A percentile compares a stretch with the other conserved stretches of the same genome.
Conservation (phyloP, 345 rosid genomes). For the Populus tremula region DNA sequence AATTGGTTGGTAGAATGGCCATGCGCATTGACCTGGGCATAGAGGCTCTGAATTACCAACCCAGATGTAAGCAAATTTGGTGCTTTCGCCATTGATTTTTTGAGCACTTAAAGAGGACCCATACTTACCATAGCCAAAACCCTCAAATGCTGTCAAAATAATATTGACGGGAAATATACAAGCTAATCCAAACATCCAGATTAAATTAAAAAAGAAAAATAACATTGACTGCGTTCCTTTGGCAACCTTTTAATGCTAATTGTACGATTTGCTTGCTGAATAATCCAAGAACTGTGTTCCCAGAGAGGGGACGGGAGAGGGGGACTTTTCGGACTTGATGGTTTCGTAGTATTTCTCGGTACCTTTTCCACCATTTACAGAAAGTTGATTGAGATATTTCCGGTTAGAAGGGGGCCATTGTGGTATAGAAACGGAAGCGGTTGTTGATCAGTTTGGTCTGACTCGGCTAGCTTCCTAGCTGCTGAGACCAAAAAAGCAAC, state of each 20-base stretch:
- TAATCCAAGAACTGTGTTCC: conserved; percentile 13
- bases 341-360: conserved; percentile 8
- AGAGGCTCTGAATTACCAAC: conserved; percentile 25
- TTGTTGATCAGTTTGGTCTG: not conserved
- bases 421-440: conserved; percentile 7
- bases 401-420: conserved; percentile 13
- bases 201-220: too few relatives aligned
- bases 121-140: conserved; percentile 13
- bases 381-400: not conserved
- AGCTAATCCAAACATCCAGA: too few relatives aligned
- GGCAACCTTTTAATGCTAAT: conserved; percentile 18
- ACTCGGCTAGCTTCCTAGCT: not conserved
- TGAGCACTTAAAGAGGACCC: conserved; percentile 1
- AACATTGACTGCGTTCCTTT: conserved; percentile 8
- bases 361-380: conserved; percentile 20
- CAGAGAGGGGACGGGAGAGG: not conserved
- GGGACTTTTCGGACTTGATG: not conserved
- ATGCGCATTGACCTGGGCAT: conserved; percentile 28
- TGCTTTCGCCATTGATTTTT: not conserved
- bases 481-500: not conserved
- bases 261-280: conserved; percentile 16
- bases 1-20: conserved; percentile 24
- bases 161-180: too few relatives aligned
- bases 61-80: conserved; percentile 26
- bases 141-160: conserved; percentile 21